Evolutionary conservation across 352 stramenopile genomes (phyloP), one percentile per base, ranked within the genome.

Genomic region (Globisporangium echinulatum): DNA sequence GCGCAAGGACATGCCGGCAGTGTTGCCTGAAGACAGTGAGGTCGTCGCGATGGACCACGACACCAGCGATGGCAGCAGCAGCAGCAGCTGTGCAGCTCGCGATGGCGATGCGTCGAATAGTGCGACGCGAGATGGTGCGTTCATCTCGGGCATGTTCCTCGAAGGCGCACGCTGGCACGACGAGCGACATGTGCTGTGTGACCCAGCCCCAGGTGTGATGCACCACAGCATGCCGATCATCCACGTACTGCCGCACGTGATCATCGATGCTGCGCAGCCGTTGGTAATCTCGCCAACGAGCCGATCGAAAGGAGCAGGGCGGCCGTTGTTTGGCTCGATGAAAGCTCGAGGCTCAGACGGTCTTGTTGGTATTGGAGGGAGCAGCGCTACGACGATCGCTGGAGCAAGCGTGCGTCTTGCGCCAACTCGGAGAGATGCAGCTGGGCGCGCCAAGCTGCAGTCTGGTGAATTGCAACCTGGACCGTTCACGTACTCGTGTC

Each of bases 171-270:
- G 76, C 39, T 94, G 85, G 85, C 74, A 71, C 55, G 70, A 71
- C 17, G 69, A 85, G 36, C 52, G 69, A 4, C 65, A 73, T 14
- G 74, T 71, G 62, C 62, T 93, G n/a, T 77, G 73, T 7, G 71
- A 79, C 11, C 68, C 84, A 3, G 61, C 61, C 10, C 82, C 82
- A 9, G 81, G 81, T 5, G 61, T 85, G 10, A 84, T 91, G 68
- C 70, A 82, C 17, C 72, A 89, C 44, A 61, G 69, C 25, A 89
- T 97, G 71, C 90, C 94, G 17, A 61, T 88, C 11, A 90, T 98
- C 33, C 85, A 93, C 56, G 90, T 98, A 33, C 55, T 92, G 17
- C 85, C 92, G 0, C 71, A 77, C 25, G 54, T 58, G 48, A 77
- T 68, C 39, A 43, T 56, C 4, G 14, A 25, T 33, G 36, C 36